Evolutionary conservation across 2,329 filamentous ascomycete genomes (phyloP), one percentile per base, ranked within the genome.

Genomic region (Daldinia sp.): DNA sequence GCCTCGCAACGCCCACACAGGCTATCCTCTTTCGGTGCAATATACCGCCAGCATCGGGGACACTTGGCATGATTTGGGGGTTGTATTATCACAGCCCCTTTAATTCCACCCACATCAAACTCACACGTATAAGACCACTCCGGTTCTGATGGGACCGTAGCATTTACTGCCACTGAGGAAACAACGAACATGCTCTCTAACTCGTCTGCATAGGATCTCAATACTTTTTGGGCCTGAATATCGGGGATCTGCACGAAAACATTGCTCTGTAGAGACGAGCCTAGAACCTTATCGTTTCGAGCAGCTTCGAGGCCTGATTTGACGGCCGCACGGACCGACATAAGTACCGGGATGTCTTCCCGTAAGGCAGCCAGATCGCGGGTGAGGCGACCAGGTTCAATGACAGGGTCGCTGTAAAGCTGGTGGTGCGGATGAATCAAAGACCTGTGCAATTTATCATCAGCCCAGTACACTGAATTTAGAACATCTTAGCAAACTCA

Each of bases 21-120:
- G 35, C 80, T 76, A 15, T 90, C 87, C 69, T 89, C 83, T 48
- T 78, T 77, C n/a, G 84, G 80, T n/a, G 90, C 88, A 21, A 90
- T 83, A 76, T 92, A 96, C 64, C 90, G 87, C 95, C 95, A 99
- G 78, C 95, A 99, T 51, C 95, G 83, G 0, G 86, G 83, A 75
- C 95, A 99, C 77, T 98, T 99, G 47, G 82, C 78, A 10, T 81
- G 72, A 68, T 70, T 75, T 1, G 85, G 85, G 59, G 85, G 82
- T 51, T 82, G 68, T 19, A 83, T 81, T 67, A 78, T 77, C 19
- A 81, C 81, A 27, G 69, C 77, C 30, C 78, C 79, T 60, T 68
- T 69, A 4, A 62, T 50, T 23, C 74, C 80, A 35, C 73, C 71
- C 1, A 81, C 75, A 66, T 81, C 80, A 53, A 85, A 80, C 8